Percentiles rank a stretch among this genome's conserved stretches.
Evolutionary conservation across 495 filamentous ascomycete genomes (phyloP).

Genomic region (Podospora australis): DNA sequence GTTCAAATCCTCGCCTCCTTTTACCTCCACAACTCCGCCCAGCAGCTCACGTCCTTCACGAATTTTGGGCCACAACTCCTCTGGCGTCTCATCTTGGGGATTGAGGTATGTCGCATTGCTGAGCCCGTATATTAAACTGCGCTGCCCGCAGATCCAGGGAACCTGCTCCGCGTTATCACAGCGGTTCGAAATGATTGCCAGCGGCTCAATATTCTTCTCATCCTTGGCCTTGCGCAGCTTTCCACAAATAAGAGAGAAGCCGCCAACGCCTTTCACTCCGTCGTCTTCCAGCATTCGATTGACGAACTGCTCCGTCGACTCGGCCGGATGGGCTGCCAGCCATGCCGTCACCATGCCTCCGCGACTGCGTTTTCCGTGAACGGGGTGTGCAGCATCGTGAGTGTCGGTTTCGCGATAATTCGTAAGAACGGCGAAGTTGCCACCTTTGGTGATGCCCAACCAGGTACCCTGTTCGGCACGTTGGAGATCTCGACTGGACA

Average conservation of each 20-base stretch:
- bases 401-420: conserved; percentile 81
- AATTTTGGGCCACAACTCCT: conserved; percentile 73
- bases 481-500: conserved; percentile 47
- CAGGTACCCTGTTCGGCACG: conserved; percentile 69
- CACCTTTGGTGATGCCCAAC: conserved; percentile 81
- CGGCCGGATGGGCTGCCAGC: conserved; percentile 49
- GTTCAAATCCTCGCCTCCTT: conserved; percentile 37
- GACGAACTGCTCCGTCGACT: conserved; percentile 59
- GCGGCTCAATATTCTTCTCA: conserved; percentile 47
- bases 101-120: conserved; percentile 79
- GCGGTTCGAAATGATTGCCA: conserved; percentile 90
- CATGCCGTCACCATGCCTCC: conserved; percentile 85
- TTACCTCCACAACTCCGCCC: conserved; percentile 32
- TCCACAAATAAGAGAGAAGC: conserved; percentile 89
- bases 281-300: conserved; percentile 58
- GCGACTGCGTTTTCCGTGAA: conserved; percentile 59
- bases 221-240: conserved; percentile 45
- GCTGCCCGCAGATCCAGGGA: conserved; percentile 59
- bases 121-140: conserved; percentile 65
- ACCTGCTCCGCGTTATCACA: conserved; percentile 55
- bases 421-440: conserved; percentile 83
- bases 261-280: conserved; percentile 69
- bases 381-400: conserved; percentile 42
- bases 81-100: conserved; percentile 24
- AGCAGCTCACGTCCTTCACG: conserved; percentile 45